These are phyloP conservation scores for Ananas comosus DNA, from an alignment of 176 grass and related monocot species.

Conservation along the genomic window DNA sequence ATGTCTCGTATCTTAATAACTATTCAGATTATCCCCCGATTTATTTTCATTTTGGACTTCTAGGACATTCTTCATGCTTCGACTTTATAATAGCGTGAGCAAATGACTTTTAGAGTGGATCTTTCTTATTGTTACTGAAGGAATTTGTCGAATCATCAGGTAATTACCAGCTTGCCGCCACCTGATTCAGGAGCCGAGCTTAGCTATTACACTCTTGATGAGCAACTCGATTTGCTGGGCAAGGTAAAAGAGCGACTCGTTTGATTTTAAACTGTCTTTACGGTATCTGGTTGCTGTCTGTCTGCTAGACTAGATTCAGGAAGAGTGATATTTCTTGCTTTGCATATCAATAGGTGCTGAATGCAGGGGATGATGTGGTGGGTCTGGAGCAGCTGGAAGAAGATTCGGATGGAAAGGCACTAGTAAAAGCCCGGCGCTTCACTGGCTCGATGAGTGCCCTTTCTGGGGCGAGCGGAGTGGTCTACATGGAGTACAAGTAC, in stretches of 20 bases:
- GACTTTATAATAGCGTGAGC: no score
- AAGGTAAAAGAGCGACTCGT: slow-evolving; percentile 25
- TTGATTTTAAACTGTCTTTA: slow-evolving; percentile 10
- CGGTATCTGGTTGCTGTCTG: background rate
- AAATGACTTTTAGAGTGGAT: no score
- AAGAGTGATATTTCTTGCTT: background rate
- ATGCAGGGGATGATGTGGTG: slow-evolving; percentile 82
- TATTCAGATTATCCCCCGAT: no score
- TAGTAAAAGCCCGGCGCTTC: slow-evolving; percentile 50
- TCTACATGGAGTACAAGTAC: slow-evolving; percentile 93
- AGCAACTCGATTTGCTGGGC: slow-evolving; percentile 73
- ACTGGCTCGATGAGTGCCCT: slow-evolving; percentile 67
- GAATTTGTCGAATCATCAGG: slow-evolving; percentile 27
- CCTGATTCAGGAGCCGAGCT: slow-evolving; percentile 68
- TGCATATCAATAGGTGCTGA: slow-evolving; percentile 40
- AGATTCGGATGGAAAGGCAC: slow-evolving; percentile 84
- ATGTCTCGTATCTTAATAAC: no score
- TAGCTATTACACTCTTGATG: slow-evolving; percentile 56
- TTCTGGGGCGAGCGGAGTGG: slow-evolving; percentile 68
- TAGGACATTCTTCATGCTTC: no score
- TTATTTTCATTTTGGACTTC: no score
- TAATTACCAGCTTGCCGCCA: slow-evolving; percentile 83
- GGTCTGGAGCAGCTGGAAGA: slow-evolving; percentile 88
- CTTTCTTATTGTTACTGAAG: background rate
- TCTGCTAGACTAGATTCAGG: slow-evolving; percentile 10